Evolutionary conservation across 2,329 filamentous ascomycete genomes (phyloP).

Genomic region (Pseudocercospora cruenta): DNA sequence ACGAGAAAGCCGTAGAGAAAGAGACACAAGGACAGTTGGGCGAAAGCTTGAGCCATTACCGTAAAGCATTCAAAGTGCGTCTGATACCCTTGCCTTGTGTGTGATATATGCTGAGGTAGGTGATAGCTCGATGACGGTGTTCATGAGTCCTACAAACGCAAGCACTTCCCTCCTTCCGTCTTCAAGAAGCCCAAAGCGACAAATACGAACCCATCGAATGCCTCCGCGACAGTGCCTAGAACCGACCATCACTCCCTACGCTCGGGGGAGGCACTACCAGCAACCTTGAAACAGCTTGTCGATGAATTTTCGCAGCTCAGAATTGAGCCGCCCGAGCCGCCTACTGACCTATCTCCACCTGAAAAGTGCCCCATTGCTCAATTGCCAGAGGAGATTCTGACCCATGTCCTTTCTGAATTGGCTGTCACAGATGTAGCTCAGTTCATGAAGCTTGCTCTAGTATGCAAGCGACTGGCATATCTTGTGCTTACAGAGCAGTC

Average conservation of each 20-base stretch:
- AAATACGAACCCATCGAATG: constrained; percentile 45
- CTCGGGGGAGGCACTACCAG: constrained; percentile 49
- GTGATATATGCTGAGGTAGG: constrained; percentile 36
- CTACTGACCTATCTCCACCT: constrained; percentile 71
- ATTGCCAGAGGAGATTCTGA: constrained; percentile 81
- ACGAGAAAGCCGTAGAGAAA: constrained; percentile 86
- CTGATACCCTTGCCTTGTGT: constrained; percentile 1
- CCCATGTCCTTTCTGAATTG: constrained; percentile 74
- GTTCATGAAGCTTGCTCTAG: constrained; percentile 73
- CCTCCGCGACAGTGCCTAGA: constrained; percentile 56
- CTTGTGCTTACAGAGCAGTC: constrained; percentile 80
- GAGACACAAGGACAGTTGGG: constrained; percentile 83
- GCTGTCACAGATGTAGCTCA: constrained; percentile 75
- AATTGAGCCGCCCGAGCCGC: constrained; percentile 69
- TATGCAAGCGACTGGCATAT: constrained; percentile 86
- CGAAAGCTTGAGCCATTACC: constrained; percentile 85
- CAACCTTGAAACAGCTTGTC: constrained; percentile 67
- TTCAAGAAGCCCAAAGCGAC: constrained; percentile 48
- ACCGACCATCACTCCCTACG: constrained; percentile 61
- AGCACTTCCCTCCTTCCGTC: constrained; percentile 8
- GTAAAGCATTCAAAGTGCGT: constrained; percentile 81
- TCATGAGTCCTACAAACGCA: constrained; percentile 76
- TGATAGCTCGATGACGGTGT: constrained; percentile 78
- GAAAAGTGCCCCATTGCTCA: constrained; percentile 78
- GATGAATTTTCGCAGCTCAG: constrained; percentile 70